phyloP scores from a whole-genome alignment of 164 flowering plant genomes.

The Amborella trichopoda region DNA sequence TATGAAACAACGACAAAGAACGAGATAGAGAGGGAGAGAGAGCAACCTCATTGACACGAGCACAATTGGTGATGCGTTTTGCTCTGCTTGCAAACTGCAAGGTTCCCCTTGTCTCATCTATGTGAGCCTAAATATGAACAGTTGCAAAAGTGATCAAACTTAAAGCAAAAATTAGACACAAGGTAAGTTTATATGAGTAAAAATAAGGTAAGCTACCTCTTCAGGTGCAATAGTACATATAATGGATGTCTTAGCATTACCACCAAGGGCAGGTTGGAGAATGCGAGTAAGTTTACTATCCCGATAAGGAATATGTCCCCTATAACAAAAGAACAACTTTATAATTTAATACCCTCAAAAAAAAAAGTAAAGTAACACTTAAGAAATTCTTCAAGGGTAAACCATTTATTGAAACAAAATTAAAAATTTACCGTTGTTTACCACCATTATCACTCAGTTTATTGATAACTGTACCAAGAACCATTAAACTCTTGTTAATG shows the following conservation, averaged over 20 bases:
- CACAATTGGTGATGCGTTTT: slow-evolving; percentile 85
- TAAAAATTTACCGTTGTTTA: slow-evolving; percentile 59
- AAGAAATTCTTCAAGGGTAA: no score
- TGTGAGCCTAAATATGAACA: slow-evolving; percentile 42
- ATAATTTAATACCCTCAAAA: no score
- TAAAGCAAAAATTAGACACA: neutral
- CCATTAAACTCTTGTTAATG: slow-evolving; percentile 93
- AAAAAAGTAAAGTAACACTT: no score
- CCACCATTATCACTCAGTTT: slow-evolving; percentile 75
- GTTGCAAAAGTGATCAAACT: neutral
- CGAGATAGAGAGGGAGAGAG: neutral
- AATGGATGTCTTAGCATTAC: slow-evolving; percentile 96
- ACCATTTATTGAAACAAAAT: no score
- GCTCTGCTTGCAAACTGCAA: slow-evolving; percentile 99
- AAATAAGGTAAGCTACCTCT: slow-evolving; percentile 38
- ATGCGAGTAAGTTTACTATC: slow-evolving; percentile 96
- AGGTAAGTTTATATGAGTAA: neutral
- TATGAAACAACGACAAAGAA: no score
- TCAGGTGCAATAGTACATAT: slow-evolving; percentile 97
- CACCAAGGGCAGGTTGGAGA: slow-evolving; percentile 97
- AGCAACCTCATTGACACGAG: slow-evolving; percentile 93
- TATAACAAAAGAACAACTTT: no score
- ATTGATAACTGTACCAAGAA: slow-evolving; percentile 92
- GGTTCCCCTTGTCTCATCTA: slow-evolving; percentile 95
- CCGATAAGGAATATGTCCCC: slow-evolving; percentile 97